These are phyloP conservation scores for Geotrichum fermentans DNA, from an alignment of 1,139 yeast genomes.

Conservation along the genomic window DNA sequence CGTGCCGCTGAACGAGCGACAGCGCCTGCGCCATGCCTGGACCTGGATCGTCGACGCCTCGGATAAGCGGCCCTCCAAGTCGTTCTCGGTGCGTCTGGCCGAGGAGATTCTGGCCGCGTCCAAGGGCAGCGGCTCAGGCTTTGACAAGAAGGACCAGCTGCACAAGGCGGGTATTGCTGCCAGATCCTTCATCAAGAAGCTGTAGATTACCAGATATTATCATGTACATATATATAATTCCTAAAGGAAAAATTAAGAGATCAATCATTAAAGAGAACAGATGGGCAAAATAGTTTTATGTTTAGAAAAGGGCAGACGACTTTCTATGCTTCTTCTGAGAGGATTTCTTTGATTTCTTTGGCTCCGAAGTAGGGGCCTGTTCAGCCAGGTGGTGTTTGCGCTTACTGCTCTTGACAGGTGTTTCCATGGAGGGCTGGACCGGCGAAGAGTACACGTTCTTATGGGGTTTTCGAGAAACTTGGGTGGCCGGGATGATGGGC, in stretches of 20 bases:
- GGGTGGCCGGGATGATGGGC: background rate
- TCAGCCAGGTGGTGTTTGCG: too few species aligned
- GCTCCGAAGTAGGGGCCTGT: too few species aligned
- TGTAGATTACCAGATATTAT: conserved; percentile 20
- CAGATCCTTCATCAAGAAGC: conserved; percentile 36
- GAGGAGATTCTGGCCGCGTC: conserved; percentile 80
- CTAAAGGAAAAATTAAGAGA: background rate
- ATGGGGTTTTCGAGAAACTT: too few species aligned
- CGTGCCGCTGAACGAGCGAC: conserved; percentile 73
- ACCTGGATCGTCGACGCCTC: conserved; percentile 86
- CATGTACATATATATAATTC: conserved; percentile 5
- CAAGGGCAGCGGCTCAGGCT: conserved; percentile 76
- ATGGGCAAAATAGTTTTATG: background rate
- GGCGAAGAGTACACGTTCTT: too few species aligned
- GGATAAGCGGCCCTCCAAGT: conserved; percentile 69
- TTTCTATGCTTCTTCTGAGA: conserved; percentile 27
- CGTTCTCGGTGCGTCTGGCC: conserved; percentile 80
- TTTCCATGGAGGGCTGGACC: background rate
- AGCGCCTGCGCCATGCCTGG: conserved; percentile 81
- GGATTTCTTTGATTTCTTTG: conserved; percentile 15
- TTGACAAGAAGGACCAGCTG: conserved; percentile 75
- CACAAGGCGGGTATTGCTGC: conserved; percentile 72
- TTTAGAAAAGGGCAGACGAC: conserved; percentile 20
- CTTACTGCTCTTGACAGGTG: conserved; percentile 2
- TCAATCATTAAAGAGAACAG: background rate